Evolutionary conservation across 345 rosid genomes (phyloP), one percentile per base, ranked within the genome.

Genomic region (Gossypium mustelinum): DNA sequence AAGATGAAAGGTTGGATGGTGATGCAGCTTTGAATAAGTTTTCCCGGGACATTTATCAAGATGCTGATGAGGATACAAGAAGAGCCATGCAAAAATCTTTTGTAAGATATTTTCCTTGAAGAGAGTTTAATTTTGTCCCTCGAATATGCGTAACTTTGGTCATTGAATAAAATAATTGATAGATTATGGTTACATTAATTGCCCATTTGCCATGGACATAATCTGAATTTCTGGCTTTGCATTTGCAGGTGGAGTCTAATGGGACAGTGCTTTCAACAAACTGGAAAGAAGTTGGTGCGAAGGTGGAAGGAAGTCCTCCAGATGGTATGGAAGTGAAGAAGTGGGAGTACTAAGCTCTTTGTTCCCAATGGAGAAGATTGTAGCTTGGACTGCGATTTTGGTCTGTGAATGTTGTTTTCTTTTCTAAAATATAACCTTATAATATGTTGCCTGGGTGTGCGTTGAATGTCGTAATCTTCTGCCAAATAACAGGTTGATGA

Each of bases 61-160:
- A 80, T 84, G 93, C 94, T 0, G 93, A 93, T 70, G 99, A 95
- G 61, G 99, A 95, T 78, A 88, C 83, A 7, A 89, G 92, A 81
- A 88, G 90, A 76, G 99, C 98, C 2, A 95, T 95, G 99, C 78
- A 87, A 55, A 95, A 95, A 84, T 93, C 99, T 68, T 95, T 93
- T 80, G 98, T 95, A 88, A 88, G 99, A 75, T 61, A 50, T n/a
- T 2, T 20, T 41, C 16, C 12, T 17, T 11, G 9, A 2, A 55
- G 59, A 56, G 18, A 8, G 25, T 56, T 57, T 57, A 57, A 22
- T 57, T 54, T 57, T 22, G 61, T 10, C 29, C 61, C 61, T 57
- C 12, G 11, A 57, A 57, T 57, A 9, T 56, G 41, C 3, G 1
- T 1, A 67, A 45, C 6, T 20, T 3, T 67, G 66, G 66, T 14